Percentiles rank a stretch among this genome's conserved stretches.
These are phyloP conservation scores for Candida tropicalis DNA, from an alignment of 1,139 yeast species.

Conservation along the genomic window DNA sequence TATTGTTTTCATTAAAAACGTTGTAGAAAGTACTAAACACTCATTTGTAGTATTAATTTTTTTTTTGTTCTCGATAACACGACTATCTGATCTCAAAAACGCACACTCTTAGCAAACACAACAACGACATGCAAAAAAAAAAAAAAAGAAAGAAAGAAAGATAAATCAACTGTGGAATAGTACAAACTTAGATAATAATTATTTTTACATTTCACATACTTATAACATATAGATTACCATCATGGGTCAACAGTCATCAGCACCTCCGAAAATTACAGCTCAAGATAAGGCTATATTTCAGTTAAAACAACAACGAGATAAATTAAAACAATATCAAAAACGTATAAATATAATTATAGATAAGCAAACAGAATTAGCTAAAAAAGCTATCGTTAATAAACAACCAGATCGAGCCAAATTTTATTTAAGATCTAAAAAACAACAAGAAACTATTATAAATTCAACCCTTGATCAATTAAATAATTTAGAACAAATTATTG, in stretches of 20 bases:
- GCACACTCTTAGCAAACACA: too few relatives aligned
- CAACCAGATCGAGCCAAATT: conserved; percentile 65
- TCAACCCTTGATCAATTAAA: conserved; percentile 79
- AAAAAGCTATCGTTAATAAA: conserved; percentile 54
- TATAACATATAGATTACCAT: too few relatives aligned
- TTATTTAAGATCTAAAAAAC: conserved; percentile 75
- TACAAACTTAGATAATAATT: too few relatives aligned
- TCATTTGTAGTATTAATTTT: too few relatives aligned
- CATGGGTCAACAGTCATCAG: conserved; percentile 50
- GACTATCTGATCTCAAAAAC: too few relatives aligned
- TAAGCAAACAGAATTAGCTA: conserved; percentile 61
- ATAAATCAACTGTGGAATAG: too few relatives aligned
- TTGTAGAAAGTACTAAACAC: too few relatives aligned
- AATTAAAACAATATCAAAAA: conserved; percentile 72
- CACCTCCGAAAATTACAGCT: conserved; percentile 62
- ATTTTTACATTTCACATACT: too few relatives aligned
- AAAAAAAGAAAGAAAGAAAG: too few relatives aligned
- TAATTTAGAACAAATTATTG: conserved; percentile 71
- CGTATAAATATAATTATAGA: conserved; percentile 58
- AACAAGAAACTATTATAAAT: conserved; percentile 68
- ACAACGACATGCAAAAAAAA: too few relatives aligned
- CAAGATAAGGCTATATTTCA: conserved; percentile 87
- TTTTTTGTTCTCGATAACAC: too few relatives aligned
- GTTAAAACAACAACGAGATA: conserved; percentile 85
- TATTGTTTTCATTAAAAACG: too few relatives aligned